A percentile compares a stretch with the other conserved stretches of the same genome.
These are phyloP conservation scores for Achaetomium macrosporum DNA, from an alignment of 2,329 filamentous ascomycete species.

Conservation along the genomic window DNA sequence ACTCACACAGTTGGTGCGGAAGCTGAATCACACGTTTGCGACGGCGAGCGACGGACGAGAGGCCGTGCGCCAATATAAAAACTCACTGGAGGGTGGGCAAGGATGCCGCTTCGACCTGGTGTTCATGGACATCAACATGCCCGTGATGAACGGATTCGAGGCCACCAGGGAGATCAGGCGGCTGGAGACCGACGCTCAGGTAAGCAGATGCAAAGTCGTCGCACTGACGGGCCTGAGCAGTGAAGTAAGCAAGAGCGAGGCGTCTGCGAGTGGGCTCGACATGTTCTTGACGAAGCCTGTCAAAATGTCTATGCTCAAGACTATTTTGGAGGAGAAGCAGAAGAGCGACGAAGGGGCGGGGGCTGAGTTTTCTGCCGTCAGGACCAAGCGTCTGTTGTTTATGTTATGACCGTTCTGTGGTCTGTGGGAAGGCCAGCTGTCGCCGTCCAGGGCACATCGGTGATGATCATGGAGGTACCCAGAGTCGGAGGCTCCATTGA, in stretches of 20 bases:
- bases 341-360: too few species aligned
- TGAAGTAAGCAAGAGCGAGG: constrained; percentile 39
- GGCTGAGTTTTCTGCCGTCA: too few species aligned
- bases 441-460: too few species aligned
- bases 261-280: constrained; percentile 41
- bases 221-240: constrained; percentile 43
- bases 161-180: constrained; percentile 27
- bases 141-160: constrained; percentile 30
- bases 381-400: too few species aligned
- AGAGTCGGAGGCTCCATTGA: too few species aligned
- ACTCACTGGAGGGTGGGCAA: constrained; percentile 25
- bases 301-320: too few species aligned
- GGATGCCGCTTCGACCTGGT: constrained; percentile 32
- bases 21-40: constrained; percentile 34
- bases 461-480: too few species aligned
- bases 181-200: constrained; percentile 20
- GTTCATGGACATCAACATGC: constrained; percentile 40
- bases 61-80: constrained; percentile 40
- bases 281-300: constrained; percentile 46
- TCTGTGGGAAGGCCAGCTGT: too few species aligned
- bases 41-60: constrained; percentile 43
- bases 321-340: too few species aligned
- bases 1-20: constrained; percentile 33
- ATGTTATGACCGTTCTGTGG: too few species aligned
- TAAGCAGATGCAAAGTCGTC: constrained; percentile 29